Evolutionary conservation across 1,284 basidiomycete species (phyloP).

Genomic region (Blastosporella zonata): DNA sequence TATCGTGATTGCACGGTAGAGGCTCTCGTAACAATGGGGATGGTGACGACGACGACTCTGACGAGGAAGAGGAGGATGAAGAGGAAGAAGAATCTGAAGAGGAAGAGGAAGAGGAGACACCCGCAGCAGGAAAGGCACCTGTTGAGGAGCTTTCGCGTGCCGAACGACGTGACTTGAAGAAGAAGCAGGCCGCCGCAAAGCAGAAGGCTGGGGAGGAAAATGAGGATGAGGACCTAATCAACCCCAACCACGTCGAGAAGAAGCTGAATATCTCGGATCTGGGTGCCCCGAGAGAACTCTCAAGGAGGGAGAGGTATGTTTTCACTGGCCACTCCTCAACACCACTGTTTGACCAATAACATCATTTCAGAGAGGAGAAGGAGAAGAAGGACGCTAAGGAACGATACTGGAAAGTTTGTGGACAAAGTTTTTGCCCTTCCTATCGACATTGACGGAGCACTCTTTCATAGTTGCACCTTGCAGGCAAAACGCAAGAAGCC

Average conservation of each 20-base stretch:
- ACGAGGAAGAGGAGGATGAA: conserved; percentile 34
- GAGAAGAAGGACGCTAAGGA: conserved; percentile 89
- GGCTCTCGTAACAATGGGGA: conserved; percentile 22
- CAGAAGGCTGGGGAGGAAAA: conserved; percentile 41
- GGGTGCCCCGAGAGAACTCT: conserved; percentile 51
- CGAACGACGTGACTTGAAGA: conserved; percentile 72
- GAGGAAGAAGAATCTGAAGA: conserved; percentile 34
- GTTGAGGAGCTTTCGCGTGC: conserved; percentile 57
- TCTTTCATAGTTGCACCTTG: conserved; percentile 52
- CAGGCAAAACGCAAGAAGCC: conserved; percentile 87
- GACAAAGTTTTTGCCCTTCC: neutral
- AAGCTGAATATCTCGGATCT: conserved; percentile 67
- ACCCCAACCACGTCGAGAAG: conserved; percentile 68
- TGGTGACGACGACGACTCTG: conserved; percentile 21
- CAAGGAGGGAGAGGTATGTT: conserved; percentile 66
- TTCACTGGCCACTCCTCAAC: conserved; percentile 2
- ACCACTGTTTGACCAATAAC: conserved; percentile 8
- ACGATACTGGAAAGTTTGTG: conserved; percentile 74
- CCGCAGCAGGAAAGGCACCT: conserved; percentile 32
- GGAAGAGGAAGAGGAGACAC: conserved; percentile 37
- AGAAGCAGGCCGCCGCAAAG: conserved; percentile 53
- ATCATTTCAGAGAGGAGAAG: conserved; percentile 68
- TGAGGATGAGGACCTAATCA: conserved; percentile 58
- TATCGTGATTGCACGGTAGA: conserved; percentile 11
- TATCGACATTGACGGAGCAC: neutral